A percentile compares a stretch with the other conserved stretches of the same genome.
Conservation (phyloP, 352 stramenopile species). For the Pythium folliculosum region DNA sequence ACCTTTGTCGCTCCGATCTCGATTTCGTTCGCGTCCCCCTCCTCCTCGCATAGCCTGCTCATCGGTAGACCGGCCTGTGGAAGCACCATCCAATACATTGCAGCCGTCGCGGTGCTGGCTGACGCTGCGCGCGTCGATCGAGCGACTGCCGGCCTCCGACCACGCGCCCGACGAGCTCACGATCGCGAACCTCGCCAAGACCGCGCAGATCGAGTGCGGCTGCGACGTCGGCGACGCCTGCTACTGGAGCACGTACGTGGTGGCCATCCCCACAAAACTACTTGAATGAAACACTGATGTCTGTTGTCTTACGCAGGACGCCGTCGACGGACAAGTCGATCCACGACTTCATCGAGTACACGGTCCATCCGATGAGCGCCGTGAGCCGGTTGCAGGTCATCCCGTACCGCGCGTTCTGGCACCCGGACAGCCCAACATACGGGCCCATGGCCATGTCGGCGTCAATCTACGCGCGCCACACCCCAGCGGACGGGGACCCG, state of each 20-base stretch:
- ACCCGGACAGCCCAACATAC: slow-evolving; percentile 70
- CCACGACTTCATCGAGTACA: slow-evolving; percentile 69
- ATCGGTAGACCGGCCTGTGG: slow-evolving; percentile 36
- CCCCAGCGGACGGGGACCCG: slow-evolving; percentile 10
- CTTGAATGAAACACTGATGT: slow-evolving; percentile 13
- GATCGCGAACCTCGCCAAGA: slow-evolving; percentile 10
- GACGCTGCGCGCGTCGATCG: slow-evolving; percentile 29
- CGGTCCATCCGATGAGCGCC: slow-evolving; percentile 43
- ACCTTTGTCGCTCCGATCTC: background rate
- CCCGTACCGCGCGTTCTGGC: slow-evolving; percentile 78
- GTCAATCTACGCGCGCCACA: slow-evolving; percentile 34
- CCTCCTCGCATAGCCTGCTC: slow-evolving; percentile 22
- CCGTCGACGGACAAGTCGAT: slow-evolving; percentile 16
- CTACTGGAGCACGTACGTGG: slow-evolving; percentile 78
- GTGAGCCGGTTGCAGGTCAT: slow-evolving; percentile 54
- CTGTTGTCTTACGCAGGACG: background rate
- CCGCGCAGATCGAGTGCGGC: slow-evolving; percentile 64
- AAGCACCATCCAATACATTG: slow-evolving; percentile 41
- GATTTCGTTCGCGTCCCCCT: too few relatives aligned
- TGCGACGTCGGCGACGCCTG: slow-evolving; percentile 62
- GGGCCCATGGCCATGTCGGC: slow-evolving; percentile 62
- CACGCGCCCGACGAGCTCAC: slow-evolving; percentile 1
- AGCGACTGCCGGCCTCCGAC: slow-evolving; percentile 17
- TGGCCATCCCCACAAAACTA: too few relatives aligned
- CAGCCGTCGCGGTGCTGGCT: slow-evolving; percentile 39